phyloP scores from a whole-genome alignment of 371 early-diverging fungal genomes.

The Rhizopus stolonifer region DNA sequence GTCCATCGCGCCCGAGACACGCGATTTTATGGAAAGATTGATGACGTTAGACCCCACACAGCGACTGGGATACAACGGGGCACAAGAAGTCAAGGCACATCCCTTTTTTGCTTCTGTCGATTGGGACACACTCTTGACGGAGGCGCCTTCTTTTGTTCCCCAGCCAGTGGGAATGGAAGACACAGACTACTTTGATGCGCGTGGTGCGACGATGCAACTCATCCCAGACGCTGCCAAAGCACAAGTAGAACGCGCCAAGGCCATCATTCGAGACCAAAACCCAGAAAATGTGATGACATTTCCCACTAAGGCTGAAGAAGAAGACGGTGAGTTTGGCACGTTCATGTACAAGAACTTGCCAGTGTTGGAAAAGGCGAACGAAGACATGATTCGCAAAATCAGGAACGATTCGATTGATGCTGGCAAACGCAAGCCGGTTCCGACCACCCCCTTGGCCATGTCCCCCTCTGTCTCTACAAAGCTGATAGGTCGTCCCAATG shows the following conservation, averaged over 20 bases:
- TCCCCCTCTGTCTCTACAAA: not conserved
- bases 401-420: conserved; percentile 31
- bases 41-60: conserved; percentile 72
- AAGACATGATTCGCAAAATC: conserved; percentile 72
- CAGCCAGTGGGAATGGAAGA: conserved; percentile 77
- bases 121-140: conserved; percentile 68
- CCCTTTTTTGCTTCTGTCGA: conserved; percentile 65
- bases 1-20: conserved; percentile 77
- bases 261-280: conserved; percentile 46
- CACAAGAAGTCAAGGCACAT: conserved; percentile 67
- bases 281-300: conserved; percentile 25
- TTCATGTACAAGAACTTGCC: conserved; percentile 91
- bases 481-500: conserved; percentile 2
- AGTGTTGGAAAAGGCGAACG: conserved; percentile 86
- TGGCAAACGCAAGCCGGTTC: not conserved
- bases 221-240: conserved; percentile 39
- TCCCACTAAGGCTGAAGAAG: conserved; percentile 4
- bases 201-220: conserved; percentile 71
- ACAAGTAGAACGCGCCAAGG: conserved; percentile 42
- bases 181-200: conserved; percentile 91
- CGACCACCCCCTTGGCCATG: not conserved
- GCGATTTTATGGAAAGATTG: conserved; percentile 84
- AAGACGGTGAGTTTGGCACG: conserved; percentile 83
- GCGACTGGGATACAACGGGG: conserved; percentile 76
- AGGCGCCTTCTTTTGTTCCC: conserved; percentile 85